Base-by-base conservation (phyloP, 306 rosid species). In the Dryas alaskensis region DNA sequence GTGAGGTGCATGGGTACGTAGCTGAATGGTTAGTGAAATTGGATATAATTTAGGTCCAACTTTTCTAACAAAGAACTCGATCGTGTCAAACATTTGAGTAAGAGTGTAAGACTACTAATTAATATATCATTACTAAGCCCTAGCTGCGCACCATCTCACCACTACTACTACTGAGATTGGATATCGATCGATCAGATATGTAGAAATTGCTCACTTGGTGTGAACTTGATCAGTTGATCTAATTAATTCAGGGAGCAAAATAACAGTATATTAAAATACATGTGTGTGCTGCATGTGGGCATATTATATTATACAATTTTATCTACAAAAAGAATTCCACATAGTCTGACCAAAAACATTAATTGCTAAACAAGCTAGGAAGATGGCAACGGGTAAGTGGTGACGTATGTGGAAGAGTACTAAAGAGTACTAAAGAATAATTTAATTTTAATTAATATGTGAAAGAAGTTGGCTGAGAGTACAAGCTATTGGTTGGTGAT, bases 21-120 rank as follows among this genome's bases (percentile, higher is more conserved):
- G 48, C 47, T 62, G 6, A 62, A 62, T 40, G 16, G 67, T 62
- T 62, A 48, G 67, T 16, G 49, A 25, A 62, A 62, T 8, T 8
- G 48, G 27, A 16, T 40, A 62, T n/a, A 40, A 10, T 40, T 16
- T 62, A 39, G 49, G 49, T 62, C 49, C 10, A 62, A 62, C 48
- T 40, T 62, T 62, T 62, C 67, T 14, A 62, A 42, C 67, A 62
- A 40, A 62, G 67, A 62, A 60, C 4, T 4, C 47, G 22, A 22
- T 22, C 22, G 67, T 17, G 53, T 19, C 65, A 7, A 13, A 44
- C 25, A 11, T 40, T 16, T 42, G 3, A 17, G 50, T 22, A 10
- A 53, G 47, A 60, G 3, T 9, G 50, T 22, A 10, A 53, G 47
- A 60, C 65, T 60, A 9, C 46, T 37, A 37, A 37, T 37, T 16